Base-by-base conservation (phyloP, 768 basidiomycete genomes). In the Tylopilus intermedius region DNA sequence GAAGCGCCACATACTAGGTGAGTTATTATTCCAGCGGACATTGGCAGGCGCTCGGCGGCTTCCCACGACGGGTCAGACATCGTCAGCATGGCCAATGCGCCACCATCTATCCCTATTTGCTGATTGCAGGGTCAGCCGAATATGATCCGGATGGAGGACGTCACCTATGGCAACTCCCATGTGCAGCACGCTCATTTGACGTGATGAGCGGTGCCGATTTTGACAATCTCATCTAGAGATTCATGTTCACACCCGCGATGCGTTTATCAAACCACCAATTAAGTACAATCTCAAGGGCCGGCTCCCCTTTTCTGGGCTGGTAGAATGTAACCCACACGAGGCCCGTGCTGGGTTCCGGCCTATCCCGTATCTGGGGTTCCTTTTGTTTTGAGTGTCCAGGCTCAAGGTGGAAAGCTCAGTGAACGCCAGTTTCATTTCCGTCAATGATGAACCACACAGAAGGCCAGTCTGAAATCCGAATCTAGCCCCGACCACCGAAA, bases 251-350 rank as follows among this genome's bases (percentile, higher is more conserved):
- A 53, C 48, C 59, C 41, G 50, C 58, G 49, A 56, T 26, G 14
- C 22, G 32, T 61, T 58, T 42, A 58, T 41, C 44, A 45, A 57
- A 50, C 9, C 7, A 5, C 33, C 41, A 8, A n/a, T 18, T 21
- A 21, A 18, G 18, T 18, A 18, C 38, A 35, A 24, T 42, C 37
- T 45, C 35, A 44, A 50, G 40, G 35, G 35, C 30, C 46, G 38
- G 30, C 27, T 33, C 42, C 4, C 45, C 55, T 37, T 40, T 38
- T 44, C 24, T 44, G 24, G 32, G 45, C 24, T 8, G n/a, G n/a
- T 49, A 46, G 57, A 60, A 51, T 51, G 33, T 35, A 48, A 26
- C 38, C 8, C 15, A 33, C 60, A 61, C 29, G 60, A 51, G 61
- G 57, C 5, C 21, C 14, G 27, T 26, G 27, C 27, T 18, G 14